These are phyloP conservation scores for Lotus japonicus DNA, from an alignment of 306 rosid species.

Conservation along the genomic window DNA sequence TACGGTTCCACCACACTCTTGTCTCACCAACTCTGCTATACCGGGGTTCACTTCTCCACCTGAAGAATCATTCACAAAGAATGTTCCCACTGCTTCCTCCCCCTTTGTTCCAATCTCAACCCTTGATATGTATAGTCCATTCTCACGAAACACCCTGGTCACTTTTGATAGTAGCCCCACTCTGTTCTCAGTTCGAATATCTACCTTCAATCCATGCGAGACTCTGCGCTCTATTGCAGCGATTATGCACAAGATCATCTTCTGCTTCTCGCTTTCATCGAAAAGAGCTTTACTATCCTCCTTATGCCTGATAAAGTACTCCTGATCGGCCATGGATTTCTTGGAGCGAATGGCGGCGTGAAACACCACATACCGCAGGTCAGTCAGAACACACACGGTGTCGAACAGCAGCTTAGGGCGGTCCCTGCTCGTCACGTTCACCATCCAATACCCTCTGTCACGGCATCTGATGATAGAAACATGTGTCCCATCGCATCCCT, in stretches of 20 bases:
- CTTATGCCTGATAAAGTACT: constrained; percentile 62
- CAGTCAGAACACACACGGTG: constrained; percentile 71
- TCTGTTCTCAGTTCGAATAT: constrained; percentile 45
- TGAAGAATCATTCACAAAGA: constrained; percentile 56
- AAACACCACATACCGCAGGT: constrained; percentile 67
- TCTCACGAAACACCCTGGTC: constrained; percentile 63
- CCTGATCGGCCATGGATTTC: constrained; percentile 73
- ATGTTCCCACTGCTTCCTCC: constrained; percentile 59
- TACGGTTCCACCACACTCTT: constrained; percentile 58
- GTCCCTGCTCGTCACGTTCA: constrained; percentile 57
- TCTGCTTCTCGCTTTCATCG: constrained; percentile 46
- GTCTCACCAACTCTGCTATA: constrained; percentile 40
- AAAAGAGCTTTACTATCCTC: constrained; percentile 28
- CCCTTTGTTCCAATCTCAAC: constrained; percentile 44
- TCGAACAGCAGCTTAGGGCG: constrained; percentile 79
- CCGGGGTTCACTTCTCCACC: constrained; percentile 46
- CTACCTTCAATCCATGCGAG: constrained; percentile 67
- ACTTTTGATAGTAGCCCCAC: constrained; percentile 58
- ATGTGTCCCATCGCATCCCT: constrained; percentile 63
- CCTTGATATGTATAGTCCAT: constrained; percentile 60
- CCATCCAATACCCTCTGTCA: constrained; percentile 70
- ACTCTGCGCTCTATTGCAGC: constrained; percentile 86
- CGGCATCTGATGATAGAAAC: constrained; percentile 47
- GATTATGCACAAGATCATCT: constrained; percentile 47
- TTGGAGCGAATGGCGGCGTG: constrained; percentile 77